Base-by-base conservation (phyloP, 2,329 filamentous ascomycete genomes). In the Epichloe uncinata region DNA sequence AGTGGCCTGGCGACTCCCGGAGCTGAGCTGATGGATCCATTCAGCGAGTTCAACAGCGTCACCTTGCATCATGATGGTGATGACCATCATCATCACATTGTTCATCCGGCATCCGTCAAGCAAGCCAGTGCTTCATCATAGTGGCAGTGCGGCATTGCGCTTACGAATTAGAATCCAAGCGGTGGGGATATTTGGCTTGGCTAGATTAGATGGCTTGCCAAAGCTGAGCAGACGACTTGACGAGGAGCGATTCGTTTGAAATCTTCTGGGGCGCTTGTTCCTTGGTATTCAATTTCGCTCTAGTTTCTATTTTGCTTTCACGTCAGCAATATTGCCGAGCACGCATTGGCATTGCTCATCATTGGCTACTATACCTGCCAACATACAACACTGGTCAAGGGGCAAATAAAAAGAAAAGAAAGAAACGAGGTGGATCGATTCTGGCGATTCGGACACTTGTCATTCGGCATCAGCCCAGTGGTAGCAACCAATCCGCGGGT, bases 41-140 rank as follows among this genome's bases (percentile, higher is more conserved):
- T 98, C 63, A 87, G 96, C 67, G 93, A 97, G 66, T 98, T 98
- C 69, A 98, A 97, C 73, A 95, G 88, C 63, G 90, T 98, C 41
- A 98, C 93, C 47, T 73, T 98, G 54, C 91, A 97, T 66, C 93
- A 98, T 63, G 93, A 97, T 50, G 93, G 89, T 15, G 91, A 96
- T 58, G 86, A 89, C 46, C 73, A 81, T 50, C 56, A 56, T 49
- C 56, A 56, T 43, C 63, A 69, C 48, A 61, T 61, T 22, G 54
- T 56, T 37, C 54, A 55, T 35, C 44, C 55, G 57, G 26, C 30
- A 11, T 11, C 34, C 11, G n/a, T 13, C 36, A 44, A 45, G 42
- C 42, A 51, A 44, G 50, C 41, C 7, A 48, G 45, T 44, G 50
- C 50, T 33, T 48, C 46, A 15, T 51, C 50, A 51, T 51, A 51